Evolutionary conservation across 306 rosid genomes (phyloP), one percentile per base, ranked within the genome.

Genomic region (Inga laurina): DNA sequence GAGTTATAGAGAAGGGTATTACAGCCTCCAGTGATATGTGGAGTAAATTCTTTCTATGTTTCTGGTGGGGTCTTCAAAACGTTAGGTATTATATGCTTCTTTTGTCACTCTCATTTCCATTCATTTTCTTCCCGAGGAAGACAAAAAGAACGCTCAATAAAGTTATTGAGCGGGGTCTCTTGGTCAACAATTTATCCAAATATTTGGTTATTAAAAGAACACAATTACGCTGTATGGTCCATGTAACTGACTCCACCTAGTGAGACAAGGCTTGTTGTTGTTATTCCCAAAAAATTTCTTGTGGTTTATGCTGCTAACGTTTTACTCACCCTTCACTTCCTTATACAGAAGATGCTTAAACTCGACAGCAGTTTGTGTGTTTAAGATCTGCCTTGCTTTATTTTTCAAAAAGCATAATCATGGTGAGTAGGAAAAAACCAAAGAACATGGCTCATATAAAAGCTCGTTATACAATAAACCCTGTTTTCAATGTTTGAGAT

Each of bases 11-110:
- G 37, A 91, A 91, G 45, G 49, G 82, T 18, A 86, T 96, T 77
- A 89, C 88, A 74, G 85, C 89, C 77, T 87, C 98, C 65, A 68
- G 82, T 3, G 66, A 68, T n/a, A 87, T 93, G 71, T 85, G 91
- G 81, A 84, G 92, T 19, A 93, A 93, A 79, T 92, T 91, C 51
- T 92, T 91, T 54, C 89, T 84, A 79, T 95, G 99, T 83, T 86
- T 95, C 27, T 95, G 99, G 98, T 92, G 92, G 92, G 97, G 97
- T n/a, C 89, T 96, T 84, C 97, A 96, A 79, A 96, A 92, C 48
- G 88, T 96, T 70, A 96, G 99, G 98, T 95, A 80, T 62, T 56
- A 6, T 56, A 9, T 6, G 27, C 75, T 56, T 11, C 30, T 56
- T 77, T 32, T 79, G 52, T 24, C 21, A 48, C 64, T 75, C 51